Evolutionary conservation across 345 rosid genomes (phyloP).

Genomic region (Anacardium occidentale): DNA sequence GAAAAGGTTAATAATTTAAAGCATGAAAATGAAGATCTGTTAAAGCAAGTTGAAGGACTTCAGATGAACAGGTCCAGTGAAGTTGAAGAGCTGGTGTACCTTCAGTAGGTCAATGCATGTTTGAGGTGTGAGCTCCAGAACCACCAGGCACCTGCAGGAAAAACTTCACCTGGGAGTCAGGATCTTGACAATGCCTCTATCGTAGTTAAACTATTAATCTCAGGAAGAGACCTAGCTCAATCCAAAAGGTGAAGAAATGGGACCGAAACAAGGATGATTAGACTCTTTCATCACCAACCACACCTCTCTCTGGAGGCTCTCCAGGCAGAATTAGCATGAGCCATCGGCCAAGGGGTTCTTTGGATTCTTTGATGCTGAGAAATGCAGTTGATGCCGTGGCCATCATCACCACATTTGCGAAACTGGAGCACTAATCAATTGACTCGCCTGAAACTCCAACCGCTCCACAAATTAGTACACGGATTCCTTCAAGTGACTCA

Average conservation of each 20-base stretch:
- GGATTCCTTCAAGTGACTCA: conserved; percentile 48
- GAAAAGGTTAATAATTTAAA: conserved; percentile 72
- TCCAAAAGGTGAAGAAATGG: conserved; percentile 89
- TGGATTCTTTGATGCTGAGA: conserved; percentile 84
- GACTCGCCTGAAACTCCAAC: conserved; percentile 59
- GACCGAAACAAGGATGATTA: conserved; percentile 84
- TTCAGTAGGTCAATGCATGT: conserved; percentile 95
- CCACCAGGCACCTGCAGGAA: conserved; percentile 82
- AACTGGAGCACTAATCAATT: conserved; percentile 53
- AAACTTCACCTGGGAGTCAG: conserved; percentile 91
- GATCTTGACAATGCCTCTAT: conserved; percentile 83
- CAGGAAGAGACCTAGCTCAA: conserved; percentile 68
- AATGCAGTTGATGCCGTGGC: conserved; percentile 79
- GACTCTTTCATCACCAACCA: conserved; percentile 61
- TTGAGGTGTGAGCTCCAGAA: conserved; percentile 88
- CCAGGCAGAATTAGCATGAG: conserved; percentile 73
- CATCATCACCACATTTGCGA: conserved; percentile 83
- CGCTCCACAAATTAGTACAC: conserved; percentile 57
- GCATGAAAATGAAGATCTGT: conserved; percentile 81
- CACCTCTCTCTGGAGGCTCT: conserved; percentile 71
- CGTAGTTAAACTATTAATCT: conserved; percentile 72
- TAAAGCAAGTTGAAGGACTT: conserved; percentile 98
- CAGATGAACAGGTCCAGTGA: conserved; percentile 96
- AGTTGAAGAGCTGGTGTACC: conserved; percentile 85
- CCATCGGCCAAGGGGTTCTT: conserved; percentile 65